These are phyloP conservation scores for Geotrichum aggregatum DNA, from an alignment of 1,139 yeast species.

Conservation along the genomic window DNA sequence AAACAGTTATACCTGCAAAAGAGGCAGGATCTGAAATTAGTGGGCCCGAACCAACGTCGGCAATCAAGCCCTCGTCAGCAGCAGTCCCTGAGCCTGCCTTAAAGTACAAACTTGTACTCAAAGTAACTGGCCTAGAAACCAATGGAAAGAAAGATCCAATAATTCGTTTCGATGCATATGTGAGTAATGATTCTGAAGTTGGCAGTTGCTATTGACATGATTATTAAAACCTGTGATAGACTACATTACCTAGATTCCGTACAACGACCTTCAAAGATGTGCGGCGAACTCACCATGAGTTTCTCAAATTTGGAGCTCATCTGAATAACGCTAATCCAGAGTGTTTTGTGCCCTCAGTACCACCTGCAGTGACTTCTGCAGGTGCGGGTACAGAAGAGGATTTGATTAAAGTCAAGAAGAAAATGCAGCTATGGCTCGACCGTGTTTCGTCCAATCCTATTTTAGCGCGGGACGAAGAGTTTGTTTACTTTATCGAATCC, in stretches of 20 bases:
- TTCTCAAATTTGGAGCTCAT: constrained; percentile 71
- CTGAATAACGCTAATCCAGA: constrained; percentile 79
- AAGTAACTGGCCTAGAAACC: constrained; percentile 48
- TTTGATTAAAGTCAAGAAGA: constrained; percentile 50
- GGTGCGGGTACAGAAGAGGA: constrained; percentile 86
- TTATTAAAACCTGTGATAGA: constrained; percentile 30
- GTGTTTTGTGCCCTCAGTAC: constrained; percentile 88
- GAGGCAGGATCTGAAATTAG: too few relatives aligned
- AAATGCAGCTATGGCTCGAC: constrained; percentile 84
- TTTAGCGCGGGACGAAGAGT: constrained; percentile 78
- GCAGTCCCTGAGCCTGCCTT: constrained; percentile 19
- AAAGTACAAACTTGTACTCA: constrained; percentile 39
- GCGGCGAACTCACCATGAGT: constrained; percentile 76
- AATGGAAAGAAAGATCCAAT: constrained; percentile 50
- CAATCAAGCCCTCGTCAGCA: background rate
- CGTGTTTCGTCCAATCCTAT: constrained; percentile 71
- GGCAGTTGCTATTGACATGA: background rate
- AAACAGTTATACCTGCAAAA: too few relatives aligned
- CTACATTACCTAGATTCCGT: constrained; percentile 71
- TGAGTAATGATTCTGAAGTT: constrained; percentile 25
- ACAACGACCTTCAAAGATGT: constrained; percentile 67
- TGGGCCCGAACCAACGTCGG: too few relatives aligned
- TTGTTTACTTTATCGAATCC: constrained; percentile 80
- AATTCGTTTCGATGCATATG: constrained; percentile 46
- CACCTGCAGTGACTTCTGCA: constrained; percentile 67